Conservation (phyloP, 2,329 filamentous ascomycete genomes). For the Xylariaceae sp. region DNA sequence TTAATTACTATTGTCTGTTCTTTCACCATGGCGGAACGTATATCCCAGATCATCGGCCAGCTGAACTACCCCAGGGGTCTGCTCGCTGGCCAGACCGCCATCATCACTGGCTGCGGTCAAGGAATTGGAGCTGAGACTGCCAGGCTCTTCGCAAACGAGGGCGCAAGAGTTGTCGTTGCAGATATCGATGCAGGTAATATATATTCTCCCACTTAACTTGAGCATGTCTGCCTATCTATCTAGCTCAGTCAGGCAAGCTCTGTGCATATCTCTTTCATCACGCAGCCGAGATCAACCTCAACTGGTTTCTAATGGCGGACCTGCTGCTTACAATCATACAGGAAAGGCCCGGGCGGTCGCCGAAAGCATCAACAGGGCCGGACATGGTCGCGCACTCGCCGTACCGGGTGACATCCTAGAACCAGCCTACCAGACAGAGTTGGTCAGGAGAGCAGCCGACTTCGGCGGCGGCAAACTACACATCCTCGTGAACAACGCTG, state of each 20-base stretch:
- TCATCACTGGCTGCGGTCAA: slow-evolving; percentile 81
- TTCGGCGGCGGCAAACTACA: slow-evolving; percentile 86
- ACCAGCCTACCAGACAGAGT: slow-evolving; percentile 60
- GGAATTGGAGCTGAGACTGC: slow-evolving; percentile 85
- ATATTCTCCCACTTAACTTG: not conserved
- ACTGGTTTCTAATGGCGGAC: not conserved
- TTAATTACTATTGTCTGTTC: not conserved
- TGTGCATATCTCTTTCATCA: not conserved
- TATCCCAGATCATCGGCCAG: slow-evolving; percentile 68
- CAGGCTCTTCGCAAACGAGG: slow-evolving; percentile 78
- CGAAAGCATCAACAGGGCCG: slow-evolving; percentile 63
- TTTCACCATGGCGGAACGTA: slow-evolving; percentile 48
- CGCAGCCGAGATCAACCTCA: not conserved
- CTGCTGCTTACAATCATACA: slow-evolving; percentile 30
- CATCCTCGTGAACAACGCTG: slow-evolving; percentile 87
- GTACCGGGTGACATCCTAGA: slow-evolving; percentile 74
- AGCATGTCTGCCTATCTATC: not conserved
- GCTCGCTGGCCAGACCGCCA: slow-evolving; percentile 73
- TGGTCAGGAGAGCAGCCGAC: slow-evolving; percentile 70
- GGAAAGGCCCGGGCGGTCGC: slow-evolving; percentile 66
- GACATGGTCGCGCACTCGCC: slow-evolving; percentile 63
- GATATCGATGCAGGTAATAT: slow-evolving; percentile 69
- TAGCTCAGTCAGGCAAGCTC: not conserved
- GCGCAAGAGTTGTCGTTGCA: slow-evolving; percentile 75
- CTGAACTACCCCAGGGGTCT: slow-evolving; percentile 78